phyloP scores from a whole-genome alignment of 176 grass and related monocot species.

The Avena eriantha region DNA sequence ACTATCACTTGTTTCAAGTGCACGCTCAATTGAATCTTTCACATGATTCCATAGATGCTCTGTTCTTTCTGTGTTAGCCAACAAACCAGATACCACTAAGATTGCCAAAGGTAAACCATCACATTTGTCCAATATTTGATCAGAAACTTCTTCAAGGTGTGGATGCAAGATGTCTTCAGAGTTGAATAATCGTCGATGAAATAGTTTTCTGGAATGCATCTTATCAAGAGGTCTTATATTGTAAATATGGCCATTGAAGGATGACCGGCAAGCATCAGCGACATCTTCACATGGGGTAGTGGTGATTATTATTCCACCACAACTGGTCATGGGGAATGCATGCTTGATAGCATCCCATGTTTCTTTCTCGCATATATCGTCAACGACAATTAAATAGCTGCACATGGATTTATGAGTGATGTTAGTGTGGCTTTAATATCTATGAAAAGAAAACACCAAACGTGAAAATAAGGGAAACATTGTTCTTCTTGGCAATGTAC shows the following conservation, averaged over 20 bases:
- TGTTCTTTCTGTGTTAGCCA: conserved; percentile 3
- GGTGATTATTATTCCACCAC: conserved; percentile 4
- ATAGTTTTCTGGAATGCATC: background rate
- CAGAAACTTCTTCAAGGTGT: conserved; percentile 6
- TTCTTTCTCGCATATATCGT: background rate
- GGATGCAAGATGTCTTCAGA: background rate
- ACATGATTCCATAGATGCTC: background rate
- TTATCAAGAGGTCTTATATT: background rate
- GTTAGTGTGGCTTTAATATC: background rate
- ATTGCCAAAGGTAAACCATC: background rate
- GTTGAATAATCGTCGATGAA: background rate
- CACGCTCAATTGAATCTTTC: conserved; percentile 1
- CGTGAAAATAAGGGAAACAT: background rate
- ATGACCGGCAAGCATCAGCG: background rate
- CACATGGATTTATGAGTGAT: background rate
- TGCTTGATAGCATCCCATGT: conserved; percentile 9
- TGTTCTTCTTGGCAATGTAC: background rate
- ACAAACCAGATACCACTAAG: background rate
- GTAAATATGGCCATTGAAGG: conserved; percentile 8
- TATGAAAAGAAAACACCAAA: background rate
- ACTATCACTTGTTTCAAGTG: background rate
- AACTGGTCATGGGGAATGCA: conserved; percentile 5
- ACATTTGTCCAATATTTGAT: conserved; percentile 1
- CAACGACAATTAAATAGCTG: background rate
- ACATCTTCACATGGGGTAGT: background rate